Evolutionary conservation across 2,329 filamentous ascomycete species (phyloP).

Genomic region (Ceratocystis papillata): DNA sequence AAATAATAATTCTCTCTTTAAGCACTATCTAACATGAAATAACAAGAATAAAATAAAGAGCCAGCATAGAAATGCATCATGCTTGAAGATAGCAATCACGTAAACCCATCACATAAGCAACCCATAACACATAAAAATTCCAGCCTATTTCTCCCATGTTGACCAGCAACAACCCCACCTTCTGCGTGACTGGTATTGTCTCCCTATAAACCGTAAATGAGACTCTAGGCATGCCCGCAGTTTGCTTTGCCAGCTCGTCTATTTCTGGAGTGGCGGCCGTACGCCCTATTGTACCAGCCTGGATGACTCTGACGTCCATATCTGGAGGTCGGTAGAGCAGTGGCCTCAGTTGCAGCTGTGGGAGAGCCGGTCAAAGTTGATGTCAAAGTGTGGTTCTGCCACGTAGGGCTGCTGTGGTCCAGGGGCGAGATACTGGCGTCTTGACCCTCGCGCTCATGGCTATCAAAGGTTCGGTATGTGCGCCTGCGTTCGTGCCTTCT

Average conservation of each 20-base stretch:
- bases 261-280: background rate
- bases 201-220: background rate
- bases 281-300: background rate
- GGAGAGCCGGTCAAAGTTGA: background rate
- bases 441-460: conserved; percentile 6
- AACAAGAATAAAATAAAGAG: background rate
- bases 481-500: background rate
- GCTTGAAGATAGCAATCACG: background rate
- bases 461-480: background rate
- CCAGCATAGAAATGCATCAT: background rate
- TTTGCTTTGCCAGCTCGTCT: background rate
- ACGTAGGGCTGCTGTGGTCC: background rate
- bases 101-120: conserved; percentile 1
- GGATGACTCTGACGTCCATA: background rate
- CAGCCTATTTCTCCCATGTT: background rate
- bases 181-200: background rate
- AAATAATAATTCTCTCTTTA: background rate
- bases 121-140: background rate
- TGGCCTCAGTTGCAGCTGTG: background rate
- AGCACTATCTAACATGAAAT: background rate
- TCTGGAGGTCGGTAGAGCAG: background rate
- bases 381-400: background rate
- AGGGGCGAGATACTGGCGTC: background rate
- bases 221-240: background rate
- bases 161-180: conserved; percentile 6